Base-by-base conservation (phyloP, 2,329 filamentous ascomycete genomes). In the Pseudopyricularia javanii region DNA sequence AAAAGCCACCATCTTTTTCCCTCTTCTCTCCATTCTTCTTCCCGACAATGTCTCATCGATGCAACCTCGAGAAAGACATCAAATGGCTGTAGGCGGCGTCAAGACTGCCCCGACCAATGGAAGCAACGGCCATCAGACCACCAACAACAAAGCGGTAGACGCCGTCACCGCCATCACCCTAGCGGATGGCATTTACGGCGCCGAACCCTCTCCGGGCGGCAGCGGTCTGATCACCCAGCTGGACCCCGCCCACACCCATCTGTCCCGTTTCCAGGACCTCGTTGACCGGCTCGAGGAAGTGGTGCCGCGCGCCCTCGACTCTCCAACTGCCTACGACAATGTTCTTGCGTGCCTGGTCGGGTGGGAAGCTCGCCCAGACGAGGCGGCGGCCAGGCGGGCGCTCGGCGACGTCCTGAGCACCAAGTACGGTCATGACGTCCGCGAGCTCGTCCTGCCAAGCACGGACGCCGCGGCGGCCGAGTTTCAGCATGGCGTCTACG, bases 151-250 rank as follows among this genome's bases (percentile, higher is more conserved):
- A 20, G 24, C 22, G 17, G 22, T 45, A 24, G 17, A 49, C 8
- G 28, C 14, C 47, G 26, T 49, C 26, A 30, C 26, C 26, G 26
- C 47, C 7, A 30, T 49, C 14, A 14, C 47, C 47, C 47, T 49
- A 9, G 15, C 47, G 32, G 47, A 49, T 30, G 47, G 30, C 15
- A 8, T 49, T 4, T 49, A 32, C 30, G 47, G 47, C n/a, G 26
- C 30, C 15, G 47, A 49, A 33, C 26, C n/a, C 15, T 12, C 26
- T 11, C 26, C 47, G 6, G 26, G 34, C 26, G 26, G 34, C 37
- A 51, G 37, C 35, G 50, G 50, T 20, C 22, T 52, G 15, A 52
- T 52, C 40, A 47, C 37, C 9, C 50, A 52, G 40, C 11, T 47
- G 14, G 24, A 35, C 20, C 49, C 49, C 12, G 15, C 50, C 2